Evolutionary conservation across 768 basidiomycete species (phyloP), one percentile per base, ranked within the genome.

Genomic region (Tricholoma sp.): DNA sequence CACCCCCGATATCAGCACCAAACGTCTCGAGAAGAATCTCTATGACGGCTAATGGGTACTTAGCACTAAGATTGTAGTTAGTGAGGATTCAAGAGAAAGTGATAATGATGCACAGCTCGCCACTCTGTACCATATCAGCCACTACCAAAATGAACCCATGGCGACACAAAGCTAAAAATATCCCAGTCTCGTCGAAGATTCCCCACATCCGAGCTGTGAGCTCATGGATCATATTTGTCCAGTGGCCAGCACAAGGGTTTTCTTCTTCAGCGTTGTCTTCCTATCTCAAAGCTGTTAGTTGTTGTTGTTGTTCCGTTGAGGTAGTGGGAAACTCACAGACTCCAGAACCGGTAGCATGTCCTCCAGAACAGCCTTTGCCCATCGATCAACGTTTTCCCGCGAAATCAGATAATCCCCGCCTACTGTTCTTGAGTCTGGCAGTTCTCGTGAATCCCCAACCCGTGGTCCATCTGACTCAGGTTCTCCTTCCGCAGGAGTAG

Each of bases 131-230:
- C 24, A 24, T 24, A 24, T 24, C 24, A 2, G 24, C 24, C 24
- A 24, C 24, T 24, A 24, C 24, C 4, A 24, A 24, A 24, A 24
- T 4, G 4, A 24, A 2, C 2, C 24, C 24, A 24, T 24, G 24
- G 2, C 64, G 58, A 52, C 70, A 72, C 0, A 65, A 49, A 1
- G 56, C 52, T 0, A 70, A 39, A 51, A 70, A 72, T 11, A 67
- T 52, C 2, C 69, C 67, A 0, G 67, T 65, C 55, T 69, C 67
- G n/a, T 68, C 65, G 50, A 68, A 70, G 0, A 68, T 57, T 0
- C 61, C 62, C 63, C 63, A 68, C 63, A 66, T 67, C 18, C 24
- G 1, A 2, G 24, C 24, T 24, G 24, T 24, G 1, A 24, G 24
- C 24, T 24, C 24, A 24, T 24, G 48, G 0, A 45, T 59, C 1